Evolutionary conservation across 2,329 filamentous ascomycete genomes (phyloP).

Genomic region (Hyphodiscus sp.): DNA sequence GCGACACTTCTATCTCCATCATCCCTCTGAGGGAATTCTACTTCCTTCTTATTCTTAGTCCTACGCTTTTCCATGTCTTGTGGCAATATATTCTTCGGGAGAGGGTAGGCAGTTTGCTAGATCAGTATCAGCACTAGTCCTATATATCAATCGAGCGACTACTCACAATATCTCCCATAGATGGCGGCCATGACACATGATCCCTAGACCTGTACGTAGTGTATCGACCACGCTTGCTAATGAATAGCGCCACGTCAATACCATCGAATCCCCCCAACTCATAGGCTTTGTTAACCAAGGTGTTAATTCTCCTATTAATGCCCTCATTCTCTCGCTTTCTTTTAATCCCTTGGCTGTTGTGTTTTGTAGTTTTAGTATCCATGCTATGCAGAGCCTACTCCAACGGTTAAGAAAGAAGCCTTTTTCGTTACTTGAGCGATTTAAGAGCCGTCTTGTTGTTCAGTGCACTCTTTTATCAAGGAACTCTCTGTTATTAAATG

Average conservation of each 20-base stretch:
- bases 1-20: background rate
- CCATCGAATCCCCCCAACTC: conserved; percentile 9
- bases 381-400: no score
- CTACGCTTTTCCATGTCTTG: conserved; percentile 3
- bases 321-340: conserved; percentile 4
- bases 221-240: conserved; percentile 8
- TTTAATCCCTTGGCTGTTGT: background rate
- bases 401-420: no score
- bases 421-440: no score
- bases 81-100: conserved; percentile 4
- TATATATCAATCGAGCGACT: conserved; percentile 1
- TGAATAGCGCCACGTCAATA: conserved; percentile 7
- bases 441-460: no score
- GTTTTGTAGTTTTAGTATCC: conserved; percentile 6
- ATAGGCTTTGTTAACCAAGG: conserved; percentile 8
- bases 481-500: no score
- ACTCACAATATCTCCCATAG: conserved; percentile 11
- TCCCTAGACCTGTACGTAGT: conserved; percentile 7
- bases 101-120: conserved; percentile 8
- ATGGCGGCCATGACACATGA: conserved; percentile 5
- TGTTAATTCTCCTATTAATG: conserved; percentile 4
- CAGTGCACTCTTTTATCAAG: no score
- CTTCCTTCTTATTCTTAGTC: background rate
- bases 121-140: conserved; percentile 5
- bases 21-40: background rate